Evolutionary conservation across 371 early-diverging fungal genomes (phyloP), one percentile per base, ranked within the genome.

Genomic region (Apophysomyces variabilis): DNA sequence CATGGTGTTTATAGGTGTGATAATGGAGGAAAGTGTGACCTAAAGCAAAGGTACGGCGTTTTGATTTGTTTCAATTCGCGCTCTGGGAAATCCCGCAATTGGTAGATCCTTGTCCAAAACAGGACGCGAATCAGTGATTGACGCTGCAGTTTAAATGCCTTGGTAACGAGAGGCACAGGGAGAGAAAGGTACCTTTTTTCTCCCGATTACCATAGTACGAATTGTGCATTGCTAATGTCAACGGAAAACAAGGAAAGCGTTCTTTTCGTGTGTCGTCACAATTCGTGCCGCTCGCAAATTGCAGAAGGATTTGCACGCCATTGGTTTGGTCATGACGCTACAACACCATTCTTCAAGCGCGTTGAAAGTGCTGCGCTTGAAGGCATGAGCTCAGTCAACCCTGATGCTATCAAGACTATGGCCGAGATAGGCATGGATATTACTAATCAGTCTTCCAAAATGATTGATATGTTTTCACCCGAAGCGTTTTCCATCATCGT

Each of bases 261-360:
- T 35, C 65, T 65, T 36, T 65, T 65, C 35, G 65, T 65, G 4
- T 65, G 65, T 45, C 65, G 65, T 6, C 65, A 65, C 37, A 65
- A 65, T 56, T 65, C 65, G 3, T 65, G 65, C 58, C 58, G 65
- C 1, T 65, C 65, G 36, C 65, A 65, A 65, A 65, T 65, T 47
- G 65, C 65, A 5, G 65, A 65, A 58, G 65, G 65, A 5, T 58
- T 65, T 35, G 65, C 58, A 47, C 54, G 37, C n/a, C n/a, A 9
- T 26, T 43, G 26, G 16, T n/a, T 12, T 6, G 58, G 36, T 18
- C 8, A 7, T 14, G 41, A 35, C 12, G 35, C 58, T 7, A 12
- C 12, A 35, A 0, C 3, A 8, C 37, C 32, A 32, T 41, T 61
- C 37, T 61, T 44, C 61, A 45, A 39, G 18, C 61, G 46, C 46